A percentile compares a stretch with the other conserved stretches of the same genome.
Evolutionary conservation across 352 stramenopile genomes (phyloP).

Genomic region (Globisporangium cylindrosporum): DNA sequence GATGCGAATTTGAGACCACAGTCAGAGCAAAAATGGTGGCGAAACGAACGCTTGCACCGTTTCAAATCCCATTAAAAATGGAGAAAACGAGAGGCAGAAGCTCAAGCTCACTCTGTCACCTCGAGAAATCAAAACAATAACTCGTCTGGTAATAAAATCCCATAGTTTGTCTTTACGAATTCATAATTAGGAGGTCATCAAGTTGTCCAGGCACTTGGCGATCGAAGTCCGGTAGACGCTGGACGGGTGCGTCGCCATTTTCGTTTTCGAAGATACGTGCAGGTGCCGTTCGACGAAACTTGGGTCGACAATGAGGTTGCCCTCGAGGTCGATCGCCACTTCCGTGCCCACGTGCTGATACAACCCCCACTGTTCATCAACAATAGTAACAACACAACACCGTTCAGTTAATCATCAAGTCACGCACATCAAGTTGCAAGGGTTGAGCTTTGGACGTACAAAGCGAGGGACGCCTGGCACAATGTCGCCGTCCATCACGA

Average conservation of each 20-base stretch:
- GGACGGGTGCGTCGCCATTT: constrained; percentile 59
- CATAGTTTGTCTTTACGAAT: not conserved
- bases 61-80: not conserved
- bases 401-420: not conserved
- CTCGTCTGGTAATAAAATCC: not conserved
- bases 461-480: constrained; percentile 70
- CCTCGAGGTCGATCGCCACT: constrained; percentile 61
- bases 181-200: constrained; percentile 22
- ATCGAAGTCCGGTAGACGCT: constrained; percentile 65
- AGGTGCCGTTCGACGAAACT: constrained; percentile 80
- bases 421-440: constrained; percentile 2
- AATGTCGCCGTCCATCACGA: constrained; percentile 83
- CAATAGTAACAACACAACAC: not conserved
- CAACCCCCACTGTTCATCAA: constrained; percentile 51
- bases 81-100: not conserved
- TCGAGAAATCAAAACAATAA: not conserved
- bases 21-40: not conserved
- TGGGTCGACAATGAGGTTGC: constrained; percentile 79
- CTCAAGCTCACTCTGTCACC: not conserved
- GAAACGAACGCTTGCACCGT: constrained; percentile 2
- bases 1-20: not conserved
- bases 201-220: constrained; percentile 60
- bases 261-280: constrained; percentile 63
- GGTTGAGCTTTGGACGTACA: constrained; percentile 27
- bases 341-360: constrained; percentile 78